Conservation (phyloP, 2,329 filamentous ascomycete species). For the Phyllosticta capitalensis region DNA sequence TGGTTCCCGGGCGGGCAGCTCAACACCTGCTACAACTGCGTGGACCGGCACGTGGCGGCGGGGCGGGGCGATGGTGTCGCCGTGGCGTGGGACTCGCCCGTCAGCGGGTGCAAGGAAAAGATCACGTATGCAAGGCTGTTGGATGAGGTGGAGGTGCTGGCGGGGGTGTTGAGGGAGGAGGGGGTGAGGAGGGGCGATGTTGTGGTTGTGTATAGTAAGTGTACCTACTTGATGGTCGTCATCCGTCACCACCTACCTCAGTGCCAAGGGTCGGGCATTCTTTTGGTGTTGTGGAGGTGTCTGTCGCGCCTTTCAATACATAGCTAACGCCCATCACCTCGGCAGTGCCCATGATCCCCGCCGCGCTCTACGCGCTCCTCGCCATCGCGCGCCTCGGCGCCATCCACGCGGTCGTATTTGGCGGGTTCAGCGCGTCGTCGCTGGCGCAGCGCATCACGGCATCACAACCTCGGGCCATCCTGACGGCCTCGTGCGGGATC, state of each 20-base stretch:
- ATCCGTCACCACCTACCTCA: too few relatives aligned
- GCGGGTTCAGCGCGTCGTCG: constrained; percentile 73
- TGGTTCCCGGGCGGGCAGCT: constrained; percentile 90
- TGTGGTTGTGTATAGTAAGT: constrained; percentile 77
- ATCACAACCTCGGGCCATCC: constrained; percentile 61
- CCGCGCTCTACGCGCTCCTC: constrained; percentile 76
- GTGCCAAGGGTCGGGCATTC: too few relatives aligned
- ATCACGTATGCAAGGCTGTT: constrained; percentile 69
- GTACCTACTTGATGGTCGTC: too few relatives aligned
- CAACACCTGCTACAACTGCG: constrained; percentile 83
- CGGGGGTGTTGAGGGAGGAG: constrained; percentile 71
- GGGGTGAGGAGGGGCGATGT: constrained; percentile 77
- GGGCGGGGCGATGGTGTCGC: constrained; percentile 67
- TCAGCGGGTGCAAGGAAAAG: constrained; percentile 58
- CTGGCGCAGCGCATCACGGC: constrained; percentile 84
- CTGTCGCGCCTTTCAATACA: too few relatives aligned
- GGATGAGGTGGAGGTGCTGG: constrained; percentile 69
- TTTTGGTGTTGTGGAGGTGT: too few relatives aligned
- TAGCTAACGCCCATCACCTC: background rate
- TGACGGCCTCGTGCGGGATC: constrained; percentile 88
- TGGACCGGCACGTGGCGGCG: constrained; percentile 76
- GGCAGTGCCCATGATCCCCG: constrained; percentile 88
- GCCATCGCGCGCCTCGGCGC: constrained; percentile 74
- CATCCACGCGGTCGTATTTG: constrained; percentile 86
- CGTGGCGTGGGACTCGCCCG: constrained; percentile 81